Evolutionary conservation across 1,284 basidiomycete species (phyloP).

Genomic region (Phlebopus sp.): DNA sequence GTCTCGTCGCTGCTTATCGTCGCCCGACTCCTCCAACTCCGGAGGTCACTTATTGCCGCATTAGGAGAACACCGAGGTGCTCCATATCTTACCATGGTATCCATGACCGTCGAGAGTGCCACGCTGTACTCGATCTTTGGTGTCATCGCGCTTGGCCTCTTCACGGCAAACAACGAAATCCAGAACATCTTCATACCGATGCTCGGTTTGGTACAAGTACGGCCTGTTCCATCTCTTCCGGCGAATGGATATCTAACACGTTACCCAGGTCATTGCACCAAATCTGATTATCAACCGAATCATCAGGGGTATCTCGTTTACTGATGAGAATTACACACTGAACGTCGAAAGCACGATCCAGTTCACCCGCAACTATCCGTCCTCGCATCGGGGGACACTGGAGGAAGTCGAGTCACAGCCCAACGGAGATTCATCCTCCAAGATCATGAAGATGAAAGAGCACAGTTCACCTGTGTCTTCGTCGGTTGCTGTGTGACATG

Average conservation of each 20-base stretch:
- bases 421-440: too few species aligned
- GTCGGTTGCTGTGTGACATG: too few species aligned
- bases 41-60: neutral
- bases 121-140: neutral
- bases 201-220: too few species aligned
- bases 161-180: neutral
- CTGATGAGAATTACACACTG: neutral
- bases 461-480: too few species aligned
- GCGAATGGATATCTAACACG: too few species aligned
- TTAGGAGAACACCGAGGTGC: neutral
- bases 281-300: neutral
- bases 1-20: neutral
- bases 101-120: constrained; percentile 3
- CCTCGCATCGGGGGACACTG: neutral
- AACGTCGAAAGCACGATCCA: neutral
- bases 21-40: too few species aligned
- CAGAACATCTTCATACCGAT: too few species aligned
- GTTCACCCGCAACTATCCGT: neutral
- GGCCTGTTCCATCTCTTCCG: too few species aligned
- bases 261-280: neutral
- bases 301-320: neutral
- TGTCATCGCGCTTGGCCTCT: neutral
- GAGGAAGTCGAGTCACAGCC: too few species aligned
- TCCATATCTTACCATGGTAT: neutral
- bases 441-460: too few species aligned